phyloP scores from a whole-genome alignment of 2,329 filamentous ascomycete genomes.

The Fusarium subglutinans region DNA sequence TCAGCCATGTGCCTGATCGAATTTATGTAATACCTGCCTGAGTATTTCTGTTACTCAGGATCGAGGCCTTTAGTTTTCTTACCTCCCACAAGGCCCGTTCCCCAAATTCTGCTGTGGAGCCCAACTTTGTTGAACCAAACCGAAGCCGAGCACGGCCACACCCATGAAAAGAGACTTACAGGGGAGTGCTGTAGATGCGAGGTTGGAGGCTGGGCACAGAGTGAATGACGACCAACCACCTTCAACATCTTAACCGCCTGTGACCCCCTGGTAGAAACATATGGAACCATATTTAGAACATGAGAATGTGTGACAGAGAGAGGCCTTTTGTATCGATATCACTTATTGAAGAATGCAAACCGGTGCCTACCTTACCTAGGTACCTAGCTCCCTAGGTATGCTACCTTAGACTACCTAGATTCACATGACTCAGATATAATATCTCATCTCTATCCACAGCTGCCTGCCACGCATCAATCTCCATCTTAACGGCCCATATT shows the following conservation, averaged over 20 bases:
- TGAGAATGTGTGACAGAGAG: conserved; percentile 5
- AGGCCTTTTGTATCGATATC: background rate
- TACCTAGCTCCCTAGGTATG: too few species aligned
- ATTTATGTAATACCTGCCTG: background rate
- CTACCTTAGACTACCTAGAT: background rate
- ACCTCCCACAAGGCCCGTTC: background rate
- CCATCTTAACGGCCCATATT: conserved; percentile 19
- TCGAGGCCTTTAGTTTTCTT: background rate
- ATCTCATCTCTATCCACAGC: background rate
- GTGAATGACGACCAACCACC: conserved; percentile 30
- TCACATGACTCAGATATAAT: conserved; percentile 14
- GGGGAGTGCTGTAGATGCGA: conserved; percentile 5
- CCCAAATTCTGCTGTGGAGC: conserved; percentile 18
- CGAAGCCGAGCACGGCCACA: conserved; percentile 4
- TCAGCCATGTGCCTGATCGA: too few species aligned
- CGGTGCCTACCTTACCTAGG: too few species aligned
- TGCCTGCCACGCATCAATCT: conserved; percentile 30
- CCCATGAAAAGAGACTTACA: conserved; percentile 17
- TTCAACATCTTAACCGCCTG: conserved; percentile 29
- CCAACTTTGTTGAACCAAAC: conserved; percentile 12
- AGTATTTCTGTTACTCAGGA: background rate
- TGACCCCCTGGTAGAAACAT: background rate
- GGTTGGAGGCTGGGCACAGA: conserved; percentile 16
- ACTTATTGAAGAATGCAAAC: background rate
- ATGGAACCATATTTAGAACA: conserved; percentile 7